Conservation (phyloP, 805 yeast species). For the Metschnikowia lochheadii region DNA sequence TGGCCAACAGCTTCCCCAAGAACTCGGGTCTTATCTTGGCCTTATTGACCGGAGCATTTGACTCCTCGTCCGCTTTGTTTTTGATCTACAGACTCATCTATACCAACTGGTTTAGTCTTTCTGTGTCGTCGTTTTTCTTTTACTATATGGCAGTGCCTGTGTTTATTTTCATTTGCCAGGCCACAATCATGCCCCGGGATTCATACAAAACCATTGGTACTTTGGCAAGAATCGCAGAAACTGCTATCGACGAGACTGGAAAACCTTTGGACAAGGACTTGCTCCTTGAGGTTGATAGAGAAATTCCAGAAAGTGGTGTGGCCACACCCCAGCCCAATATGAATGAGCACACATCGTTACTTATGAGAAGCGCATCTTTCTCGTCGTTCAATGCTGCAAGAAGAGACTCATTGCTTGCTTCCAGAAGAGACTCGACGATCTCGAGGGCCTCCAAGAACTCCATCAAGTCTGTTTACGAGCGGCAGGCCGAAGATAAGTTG, state of each 20-base stretch:
- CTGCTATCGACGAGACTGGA: constrained; percentile 71
- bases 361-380: constrained; percentile 32
- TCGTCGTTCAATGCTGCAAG: constrained; percentile 15
- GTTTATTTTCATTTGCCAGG: constrained; percentile 70
- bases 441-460: constrained; percentile 39
- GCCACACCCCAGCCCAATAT: constrained; percentile 31
- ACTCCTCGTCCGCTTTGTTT: constrained; percentile 86
- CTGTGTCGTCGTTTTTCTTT: constrained; percentile 59
- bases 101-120: constrained; percentile 37
- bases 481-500: constrained; percentile 56
- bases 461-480: constrained; percentile 59
- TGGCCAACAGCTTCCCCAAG: constrained; percentile 81
- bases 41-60: constrained; percentile 88
- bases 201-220: constrained; percentile 71
- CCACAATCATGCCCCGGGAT: constrained; percentile 73
- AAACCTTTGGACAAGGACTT: constrained; percentile 48
- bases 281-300: constrained; percentile 35
- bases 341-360: constrained; percentile 38
- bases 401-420: constrained; percentile 23
- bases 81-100: constrained; percentile 66
- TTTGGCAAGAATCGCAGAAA: constrained; percentile 63
- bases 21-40: constrained; percentile 81
- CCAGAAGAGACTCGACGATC: constrained; percentile 31
- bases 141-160: constrained; percentile 69
- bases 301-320: constrained; percentile 25